Conservation (phyloP, 768 basidiomycete genomes). For the Epithele typhae region DNA sequence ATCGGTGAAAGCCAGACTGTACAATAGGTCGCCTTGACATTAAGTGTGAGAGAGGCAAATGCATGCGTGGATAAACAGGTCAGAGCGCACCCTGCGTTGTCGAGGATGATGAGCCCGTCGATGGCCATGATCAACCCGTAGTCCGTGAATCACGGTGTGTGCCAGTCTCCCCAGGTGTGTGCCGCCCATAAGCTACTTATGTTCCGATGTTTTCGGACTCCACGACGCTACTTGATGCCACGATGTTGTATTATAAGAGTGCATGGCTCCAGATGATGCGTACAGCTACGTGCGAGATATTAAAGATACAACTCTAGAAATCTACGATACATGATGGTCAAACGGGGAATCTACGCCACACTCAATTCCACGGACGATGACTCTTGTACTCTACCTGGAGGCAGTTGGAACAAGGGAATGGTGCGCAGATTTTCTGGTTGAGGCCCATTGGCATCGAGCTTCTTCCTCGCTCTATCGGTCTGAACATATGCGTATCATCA, state of each 20-base stretch:
- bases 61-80: constrained; percentile 15
- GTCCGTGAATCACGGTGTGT: no score
- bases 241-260: no score
- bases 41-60: background rate
- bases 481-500: constrained; percentile 22
- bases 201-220: no score
- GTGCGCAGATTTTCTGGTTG: constrained; percentile 67
- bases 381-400: constrained; percentile 7
- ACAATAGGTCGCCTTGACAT: constrained; percentile 59
- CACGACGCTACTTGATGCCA: no score
- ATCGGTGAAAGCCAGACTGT: constrained; percentile 84
- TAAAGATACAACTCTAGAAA: no score
- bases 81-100: constrained; percentile 62
- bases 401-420: constrained; percentile 64
- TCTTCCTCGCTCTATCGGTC: constrained; percentile 67
- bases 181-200: no score
- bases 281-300: no score
- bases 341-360: no score
- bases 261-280: no score
- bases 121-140: constrained; percentile 66
- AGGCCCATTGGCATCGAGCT: constrained; percentile 53
- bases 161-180: no score
- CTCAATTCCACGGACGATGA: no score
- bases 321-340: no score
- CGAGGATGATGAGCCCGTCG: constrained; percentile 79